Percentiles rank a stretch among this genome's conserved stretches.
These are phyloP conservation scores for Zoysia matrella DNA, from an alignment of 202 grass and related monocot genomes.

Conservation along the genomic window DNA sequence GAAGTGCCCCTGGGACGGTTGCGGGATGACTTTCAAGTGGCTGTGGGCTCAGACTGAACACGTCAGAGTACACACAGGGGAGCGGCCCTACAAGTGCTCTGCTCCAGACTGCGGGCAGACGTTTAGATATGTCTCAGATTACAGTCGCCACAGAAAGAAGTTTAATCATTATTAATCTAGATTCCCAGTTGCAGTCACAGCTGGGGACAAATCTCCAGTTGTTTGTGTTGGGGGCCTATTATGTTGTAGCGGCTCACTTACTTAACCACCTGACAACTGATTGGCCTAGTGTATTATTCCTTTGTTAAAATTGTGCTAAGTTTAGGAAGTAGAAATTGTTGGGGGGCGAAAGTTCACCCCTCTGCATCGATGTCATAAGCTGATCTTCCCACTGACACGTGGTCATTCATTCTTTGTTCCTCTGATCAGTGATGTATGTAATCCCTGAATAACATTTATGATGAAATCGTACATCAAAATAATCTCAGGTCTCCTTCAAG, in stretches of 20 bases:
- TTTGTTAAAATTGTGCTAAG: conserved; percentile 46
- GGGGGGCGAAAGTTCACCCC: conserved; percentile 29
- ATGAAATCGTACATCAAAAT: conserved; percentile 23
- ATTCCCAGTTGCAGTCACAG: conserved; percentile 16
- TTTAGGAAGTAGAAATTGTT: conserved; percentile 55
- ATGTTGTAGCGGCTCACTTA: conserved; percentile 53
- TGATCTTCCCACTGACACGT: conserved; percentile 15
- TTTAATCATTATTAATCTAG: conserved; percentile 61
- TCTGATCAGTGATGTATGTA: conserved; percentile 40
- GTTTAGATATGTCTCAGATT: conserved; percentile 79
- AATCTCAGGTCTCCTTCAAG: background rate
- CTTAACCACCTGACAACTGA: conserved; percentile 42
- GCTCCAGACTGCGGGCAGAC: conserved; percentile 58
- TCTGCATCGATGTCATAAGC: conserved; percentile 27
- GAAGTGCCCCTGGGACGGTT: conserved; percentile 82
- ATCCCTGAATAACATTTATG: conserved; percentile 33
- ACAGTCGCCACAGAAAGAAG: conserved; percentile 75
- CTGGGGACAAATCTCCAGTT: conserved; percentile 43
- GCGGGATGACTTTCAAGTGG: conserved; percentile 78
- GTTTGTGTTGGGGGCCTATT: conserved; percentile 22
- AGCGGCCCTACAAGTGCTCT: conserved; percentile 64
- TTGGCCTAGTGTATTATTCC: conserved; percentile 46
- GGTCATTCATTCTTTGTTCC: conserved; percentile 45
- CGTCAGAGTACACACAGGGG: conserved; percentile 69
- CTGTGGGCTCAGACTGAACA: conserved; percentile 79